Conservation (phyloP, 1,284 basidiomycete species). For the Agaricales sp. region DNA sequence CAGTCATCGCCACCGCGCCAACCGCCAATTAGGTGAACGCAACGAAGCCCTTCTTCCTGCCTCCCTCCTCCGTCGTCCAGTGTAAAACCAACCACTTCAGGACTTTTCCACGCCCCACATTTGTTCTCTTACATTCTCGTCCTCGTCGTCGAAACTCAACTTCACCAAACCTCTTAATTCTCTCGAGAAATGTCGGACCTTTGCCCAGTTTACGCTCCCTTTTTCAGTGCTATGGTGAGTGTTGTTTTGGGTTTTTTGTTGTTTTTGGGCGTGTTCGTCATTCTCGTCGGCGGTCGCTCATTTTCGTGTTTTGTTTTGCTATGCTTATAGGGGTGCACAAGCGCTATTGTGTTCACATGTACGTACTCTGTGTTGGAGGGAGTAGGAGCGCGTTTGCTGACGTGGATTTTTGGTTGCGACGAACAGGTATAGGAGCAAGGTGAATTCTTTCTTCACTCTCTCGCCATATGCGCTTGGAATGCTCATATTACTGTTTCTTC, state of each 20-base stretch:
- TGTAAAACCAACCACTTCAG: not conserved
- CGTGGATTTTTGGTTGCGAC: slow-evolving; percentile 6
- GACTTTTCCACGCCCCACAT: not conserved
- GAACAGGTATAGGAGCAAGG: slow-evolving; percentile 64
- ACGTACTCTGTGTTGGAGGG: slow-evolving; percentile 25
- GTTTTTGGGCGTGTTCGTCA: too few species aligned
- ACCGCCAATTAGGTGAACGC: too few species aligned
- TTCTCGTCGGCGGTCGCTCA: not conserved
- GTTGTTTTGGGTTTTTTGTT: too few species aligned
- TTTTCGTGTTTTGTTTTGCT: slow-evolving; percentile 8
- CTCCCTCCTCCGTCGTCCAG: not conserved
- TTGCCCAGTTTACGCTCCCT: slow-evolving; percentile 92
- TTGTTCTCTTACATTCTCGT: not conserved
- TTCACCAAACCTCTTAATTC: too few species aligned
- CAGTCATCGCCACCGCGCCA: not conserved
- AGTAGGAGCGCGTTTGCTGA: slow-evolving; percentile 3
- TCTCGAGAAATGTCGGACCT: slow-evolving; percentile 67
- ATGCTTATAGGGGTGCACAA: slow-evolving; percentile 73
- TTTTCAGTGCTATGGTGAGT: slow-evolving; percentile 93
- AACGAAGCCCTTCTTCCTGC: not conserved
- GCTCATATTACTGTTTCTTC: slow-evolving; percentile 5
- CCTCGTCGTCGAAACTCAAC: not conserved
- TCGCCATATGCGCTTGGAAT: slow-evolving; percentile 13
- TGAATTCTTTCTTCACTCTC: slow-evolving; percentile 15
- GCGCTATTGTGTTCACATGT: slow-evolving; percentile 98